These are phyloP conservation scores for Wallacemonas sp. DNA, from an alignment of 208 protist genomes.

Conservation along the genomic window DNA sequence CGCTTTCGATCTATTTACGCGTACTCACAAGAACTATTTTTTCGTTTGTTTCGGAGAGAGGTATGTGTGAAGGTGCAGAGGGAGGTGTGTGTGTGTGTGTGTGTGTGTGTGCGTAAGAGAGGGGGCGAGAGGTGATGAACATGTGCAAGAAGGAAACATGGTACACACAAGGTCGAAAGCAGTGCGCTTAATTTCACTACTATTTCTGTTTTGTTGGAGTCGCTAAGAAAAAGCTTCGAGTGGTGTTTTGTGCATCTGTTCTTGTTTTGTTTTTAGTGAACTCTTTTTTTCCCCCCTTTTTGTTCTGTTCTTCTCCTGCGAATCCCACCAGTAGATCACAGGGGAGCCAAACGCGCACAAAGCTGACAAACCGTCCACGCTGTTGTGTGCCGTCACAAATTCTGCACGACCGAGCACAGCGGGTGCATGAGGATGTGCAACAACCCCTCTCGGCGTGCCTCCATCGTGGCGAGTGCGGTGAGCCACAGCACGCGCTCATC, in stretches of 20 bases:
- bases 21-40: background rate
- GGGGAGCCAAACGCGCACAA: too few relatives aligned
- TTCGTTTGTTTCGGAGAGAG: too few relatives aligned
- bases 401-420: slow-evolving; percentile 48
- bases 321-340: background rate
- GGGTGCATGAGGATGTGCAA: slow-evolving; percentile 66
- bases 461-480: slow-evolving; percentile 73
- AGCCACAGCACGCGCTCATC: slow-evolving; percentile 72
- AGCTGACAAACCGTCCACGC: too few relatives aligned
- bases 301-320: slow-evolving; percentile 13
- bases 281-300: slow-evolving; percentile 21
- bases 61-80: too few relatives aligned
- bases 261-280: slow-evolving; percentile 6
- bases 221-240: too few relatives aligned
- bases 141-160: too few relatives aligned
- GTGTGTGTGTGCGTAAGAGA: too few relatives aligned
- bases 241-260: background rate
- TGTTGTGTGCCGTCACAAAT: slow-evolving; percentile 10
- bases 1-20: background rate
- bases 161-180: too few relatives aligned
- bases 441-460: slow-evolving; percentile 75
- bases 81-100: too few relatives aligned
- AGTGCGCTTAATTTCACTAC: too few relatives aligned
- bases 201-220: too few relatives aligned
- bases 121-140: too few relatives aligned